Conservation (phyloP, 106 monocot species). For the Narthecium ossifragum region DNA sequence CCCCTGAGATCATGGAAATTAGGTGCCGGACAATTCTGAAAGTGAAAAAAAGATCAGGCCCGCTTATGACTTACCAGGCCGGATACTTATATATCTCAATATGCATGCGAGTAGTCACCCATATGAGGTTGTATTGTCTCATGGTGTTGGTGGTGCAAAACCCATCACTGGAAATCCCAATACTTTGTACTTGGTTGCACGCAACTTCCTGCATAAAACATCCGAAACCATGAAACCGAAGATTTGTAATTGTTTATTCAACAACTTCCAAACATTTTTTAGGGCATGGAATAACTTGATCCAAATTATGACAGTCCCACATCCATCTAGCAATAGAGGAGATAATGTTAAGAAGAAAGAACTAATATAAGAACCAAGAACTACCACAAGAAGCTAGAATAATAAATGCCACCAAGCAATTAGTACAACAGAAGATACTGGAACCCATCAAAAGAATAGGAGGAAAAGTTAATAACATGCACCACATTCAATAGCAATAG, state of each 20-base stretch:
- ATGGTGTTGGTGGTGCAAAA: slow-evolving; percentile 95
- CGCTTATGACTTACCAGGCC: slow-evolving; percentile 48
- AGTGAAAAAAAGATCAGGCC: background rate
- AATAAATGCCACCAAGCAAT: too few species aligned
- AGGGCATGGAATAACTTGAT: too few species aligned
- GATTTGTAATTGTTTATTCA: too few species aligned
- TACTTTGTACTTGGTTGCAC: slow-evolving; percentile 97
- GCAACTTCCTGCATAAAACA: slow-evolving; percentile 84
- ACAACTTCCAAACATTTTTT: too few species aligned
- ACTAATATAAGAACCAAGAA: too few species aligned
- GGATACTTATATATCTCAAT: slow-evolving; percentile 98
- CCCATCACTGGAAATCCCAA: slow-evolving; percentile 97
- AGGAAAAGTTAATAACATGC: too few species aligned
- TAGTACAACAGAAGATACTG: too few species aligned
- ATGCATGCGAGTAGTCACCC: slow-evolving; percentile 99
- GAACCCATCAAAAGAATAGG: too few species aligned
- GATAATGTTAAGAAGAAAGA: background rate
- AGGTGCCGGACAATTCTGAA: background rate
- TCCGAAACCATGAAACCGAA: background rate
- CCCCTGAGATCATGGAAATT: slow-evolving; percentile 67
- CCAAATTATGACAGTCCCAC: too few species aligned
- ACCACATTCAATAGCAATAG: too few species aligned
- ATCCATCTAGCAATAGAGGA: too few species aligned
- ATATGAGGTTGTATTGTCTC: slow-evolving; percentile 83
- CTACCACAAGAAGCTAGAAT: too few species aligned